phyloP scores from a whole-genome alignment of 2,329 filamentous ascomycete genomes.

The Alternaria incomplexa region DNA sequence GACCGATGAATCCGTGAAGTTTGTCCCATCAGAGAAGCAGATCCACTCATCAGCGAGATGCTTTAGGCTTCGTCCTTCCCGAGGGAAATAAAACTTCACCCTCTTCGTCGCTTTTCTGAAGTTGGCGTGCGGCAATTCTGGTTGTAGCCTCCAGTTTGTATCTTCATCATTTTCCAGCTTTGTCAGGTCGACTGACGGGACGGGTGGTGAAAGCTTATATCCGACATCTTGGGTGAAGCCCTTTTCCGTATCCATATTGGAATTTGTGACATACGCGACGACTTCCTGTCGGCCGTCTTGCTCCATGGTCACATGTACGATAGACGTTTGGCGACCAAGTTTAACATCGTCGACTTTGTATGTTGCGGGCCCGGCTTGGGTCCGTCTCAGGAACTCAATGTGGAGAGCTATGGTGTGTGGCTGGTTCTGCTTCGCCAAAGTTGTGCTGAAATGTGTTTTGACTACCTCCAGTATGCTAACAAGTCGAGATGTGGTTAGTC shows the following conservation, averaged over 20 bases:
- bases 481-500: background rate
- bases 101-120: slow-evolving; percentile 60
- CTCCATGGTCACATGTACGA: slow-evolving; percentile 67
- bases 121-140: slow-evolving; percentile 51
- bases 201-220: slow-evolving; percentile 59
- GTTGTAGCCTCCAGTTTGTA: slow-evolving; percentile 54
- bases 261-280: slow-evolving; percentile 69
- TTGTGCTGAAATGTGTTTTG: slow-evolving; percentile 63
- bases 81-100: slow-evolving; percentile 60
- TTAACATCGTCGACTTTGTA: slow-evolving; percentile 69
- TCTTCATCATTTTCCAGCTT: slow-evolving; percentile 55
- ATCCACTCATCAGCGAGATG: slow-evolving; percentile 70
- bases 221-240: slow-evolving; percentile 63
- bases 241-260: slow-evolving; percentile 64
- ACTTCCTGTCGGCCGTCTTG: slow-evolving; percentile 66
- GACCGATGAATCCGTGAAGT: slow-evolving; percentile 68
- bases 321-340: slow-evolving; percentile 67
- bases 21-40: slow-evolving; percentile 63
- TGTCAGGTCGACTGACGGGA: slow-evolving; percentile 51
- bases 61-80: slow-evolving; percentile 49
- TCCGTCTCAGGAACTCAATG: slow-evolving; percentile 69
- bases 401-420: slow-evolving; percentile 70
- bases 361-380: slow-evolving; percentile 61
- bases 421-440: slow-evolving; percentile 64
- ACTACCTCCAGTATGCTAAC: slow-evolving; percentile 64